Evolutionary conservation across 225 moss, liverwort and hornwort genomes (phyloP), one percentile per base, ranked within the genome.

Genomic region (Pleurozium schreberi): DNA sequence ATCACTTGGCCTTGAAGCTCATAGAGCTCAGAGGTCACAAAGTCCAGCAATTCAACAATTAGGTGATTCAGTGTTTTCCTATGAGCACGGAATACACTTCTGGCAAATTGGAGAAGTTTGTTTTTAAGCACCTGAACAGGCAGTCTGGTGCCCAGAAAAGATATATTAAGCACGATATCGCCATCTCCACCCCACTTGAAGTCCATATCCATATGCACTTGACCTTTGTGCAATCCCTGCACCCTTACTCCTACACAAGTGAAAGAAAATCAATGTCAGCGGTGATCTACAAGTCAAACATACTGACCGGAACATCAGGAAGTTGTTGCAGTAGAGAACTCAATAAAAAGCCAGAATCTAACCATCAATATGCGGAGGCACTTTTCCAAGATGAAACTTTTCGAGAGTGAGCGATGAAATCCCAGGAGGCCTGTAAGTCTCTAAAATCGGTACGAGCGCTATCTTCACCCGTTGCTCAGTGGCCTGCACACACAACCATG

Each of bases 351-450:
- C 77, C 20, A 76, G 77, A 57, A 67, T 40, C 91, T 81, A 78
- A 99, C 98, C 98, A 92, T 97, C 98, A 90, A 99, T 95, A 73
- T 95, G 92, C 21, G 98, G 98, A 88, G 98, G 94, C 36, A 96
- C 95, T 89, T 92, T 96, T 89, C 98, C 98, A 84, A 99, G 89
- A 81, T 90, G 91, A 30, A 99, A 94, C 90, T 99, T 95, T 52
- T 92, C 84, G 81, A 99, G 92, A 85, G 89, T 95, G 57, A 99
- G 91, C 36, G 93, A 87, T 36, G 94, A 92, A 71, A 99, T 96
- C 82, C 94, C 96, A 92, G 90, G 82, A 87, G 98, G 97, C 60
- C 95, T 92, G 87, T 99, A 99, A 36, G 89, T 92, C 93, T 97
- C 96, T 89, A 99, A 88, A 26, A 97, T 85, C 40, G 98, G 95